A percentile compares a stretch with the other conserved stretches of the same genome.
phyloP scores from a whole-genome alignment of 352 stramenopile species.

The Albugo laibachii region DNA sequence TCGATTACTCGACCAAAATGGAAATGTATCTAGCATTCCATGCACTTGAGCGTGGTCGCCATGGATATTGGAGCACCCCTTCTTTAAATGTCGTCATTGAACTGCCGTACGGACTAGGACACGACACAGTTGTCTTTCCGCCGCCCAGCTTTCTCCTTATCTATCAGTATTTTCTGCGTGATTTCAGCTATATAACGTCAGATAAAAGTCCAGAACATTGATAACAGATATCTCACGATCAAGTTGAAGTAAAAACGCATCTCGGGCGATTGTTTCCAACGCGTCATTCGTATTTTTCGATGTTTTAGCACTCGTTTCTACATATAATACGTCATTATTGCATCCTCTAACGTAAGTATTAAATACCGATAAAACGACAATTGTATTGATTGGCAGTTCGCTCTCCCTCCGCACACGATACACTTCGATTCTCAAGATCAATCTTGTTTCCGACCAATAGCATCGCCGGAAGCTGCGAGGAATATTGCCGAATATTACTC shows the following conservation, averaged over 20 bases:
- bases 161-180: slow-evolving; percentile 58
- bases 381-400: slow-evolving; percentile 64
- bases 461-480: slow-evolving; percentile 41
- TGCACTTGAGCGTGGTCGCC: too few relatives aligned
- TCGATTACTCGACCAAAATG: too few relatives aligned
- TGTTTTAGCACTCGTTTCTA: slow-evolving; percentile 82
- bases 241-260: slow-evolving; percentile 68
- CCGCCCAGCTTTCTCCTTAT: slow-evolving; percentile 54
- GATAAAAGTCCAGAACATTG: slow-evolving; percentile 1
- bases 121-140: slow-evolving; percentile 69
- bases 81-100: too few relatives aligned
- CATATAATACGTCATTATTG: background rate
- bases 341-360: too few relatives aligned
- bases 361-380: slow-evolving; percentile 36
- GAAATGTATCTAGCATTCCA: too few relatives aligned
- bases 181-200: slow-evolving; percentile 20
- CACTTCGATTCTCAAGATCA: slow-evolving; percentile 41
- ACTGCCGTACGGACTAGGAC: slow-evolving; percentile 4
- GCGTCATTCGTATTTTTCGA: slow-evolving; percentile 73
- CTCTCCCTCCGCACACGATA: slow-evolving; percentile 63
- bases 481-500: slow-evolving; percentile 42
- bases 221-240: slow-evolving; percentile 33
- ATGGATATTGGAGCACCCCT: too few relatives aligned
- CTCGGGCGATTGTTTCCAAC: slow-evolving; percentile 68
- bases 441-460: slow-evolving; percentile 69